Conservation (phyloP, 2,329 filamentous ascomycete genomes). For the Fusarium poae region DNA sequence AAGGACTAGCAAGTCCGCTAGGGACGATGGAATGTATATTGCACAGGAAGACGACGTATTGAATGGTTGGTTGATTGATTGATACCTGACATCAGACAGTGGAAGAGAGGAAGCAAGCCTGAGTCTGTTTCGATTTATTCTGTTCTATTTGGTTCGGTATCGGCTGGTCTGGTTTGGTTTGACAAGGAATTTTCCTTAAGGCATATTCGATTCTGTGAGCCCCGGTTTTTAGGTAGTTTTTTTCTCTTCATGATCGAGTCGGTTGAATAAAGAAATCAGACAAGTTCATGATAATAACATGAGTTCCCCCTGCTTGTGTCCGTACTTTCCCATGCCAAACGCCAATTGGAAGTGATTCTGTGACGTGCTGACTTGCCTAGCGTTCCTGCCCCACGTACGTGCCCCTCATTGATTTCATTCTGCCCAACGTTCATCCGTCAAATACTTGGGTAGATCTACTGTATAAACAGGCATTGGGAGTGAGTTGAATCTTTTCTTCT, state of each 20-base stretch:
- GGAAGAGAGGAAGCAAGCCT: conserved; percentile 25
- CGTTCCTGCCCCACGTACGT: conserved; percentile 45
- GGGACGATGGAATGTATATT: conserved; percentile 34
- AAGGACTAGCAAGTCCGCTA: conserved; percentile 22
- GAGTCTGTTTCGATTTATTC: conserved; percentile 30
- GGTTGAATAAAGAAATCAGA: conserved; percentile 28
- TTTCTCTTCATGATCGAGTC: conserved; percentile 41
- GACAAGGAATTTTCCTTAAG: conserved; percentile 29
- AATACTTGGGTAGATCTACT: conserved; percentile 19
- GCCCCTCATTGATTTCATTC: conserved; percentile 35
- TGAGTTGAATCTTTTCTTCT: conserved; percentile 9
- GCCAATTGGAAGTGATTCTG: conserved; percentile 34
- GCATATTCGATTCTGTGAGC: conserved; percentile 36
- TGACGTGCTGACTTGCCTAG: conserved; percentile 47
- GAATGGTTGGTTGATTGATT: conserved; percentile 28
- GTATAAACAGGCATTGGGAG: conserved; percentile 19
- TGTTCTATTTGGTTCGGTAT: conserved; percentile 17
- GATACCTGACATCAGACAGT: conserved; percentile 25
- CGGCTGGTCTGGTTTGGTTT: conserved; percentile 15
- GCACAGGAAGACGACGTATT: conserved; percentile 28
- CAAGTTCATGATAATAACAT: conserved; percentile 42
- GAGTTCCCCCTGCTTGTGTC: conserved; percentile 21
- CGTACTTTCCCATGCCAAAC: conserved; percentile 10
- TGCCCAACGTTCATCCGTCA: conserved; percentile 20
- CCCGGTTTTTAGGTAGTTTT: conserved; percentile 42